These are phyloP conservation scores for Clarireedia sp. DNA, from an alignment of 2,329 filamentous ascomycete species.

Conservation along the genomic window DNA sequence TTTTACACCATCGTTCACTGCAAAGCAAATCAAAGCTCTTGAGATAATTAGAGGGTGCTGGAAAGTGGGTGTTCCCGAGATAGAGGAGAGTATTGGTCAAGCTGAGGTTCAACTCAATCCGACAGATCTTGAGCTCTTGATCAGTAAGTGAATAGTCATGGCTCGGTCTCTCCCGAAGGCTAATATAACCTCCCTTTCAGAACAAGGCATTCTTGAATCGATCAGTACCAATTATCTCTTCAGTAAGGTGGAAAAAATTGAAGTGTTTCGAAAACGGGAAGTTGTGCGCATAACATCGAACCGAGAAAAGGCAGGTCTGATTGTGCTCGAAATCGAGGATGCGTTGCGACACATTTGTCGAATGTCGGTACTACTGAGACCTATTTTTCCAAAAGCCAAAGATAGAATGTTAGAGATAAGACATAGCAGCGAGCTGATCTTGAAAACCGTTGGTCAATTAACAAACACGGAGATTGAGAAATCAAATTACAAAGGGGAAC, in stretches of 20 bases:
- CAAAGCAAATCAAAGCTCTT: slow-evolving; percentile 24
- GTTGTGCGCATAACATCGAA: slow-evolving; percentile 25
- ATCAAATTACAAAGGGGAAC: neutral
- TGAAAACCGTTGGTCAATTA: slow-evolving; percentile 19
- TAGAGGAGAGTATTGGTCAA: slow-evolving; percentile 25
- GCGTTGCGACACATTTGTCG: slow-evolving; percentile 17
- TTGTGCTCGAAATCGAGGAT: slow-evolving; percentile 20
- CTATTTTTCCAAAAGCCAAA: slow-evolving; percentile 13
- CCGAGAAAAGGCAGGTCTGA: slow-evolving; percentile 17
- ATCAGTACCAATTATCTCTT: slow-evolving; percentile 20
- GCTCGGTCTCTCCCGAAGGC: neutral
- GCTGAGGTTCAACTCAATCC: slow-evolving; percentile 24
- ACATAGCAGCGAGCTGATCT: slow-evolving; percentile 11
- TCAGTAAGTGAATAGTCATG: slow-evolving; percentile 17
- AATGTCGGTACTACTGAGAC: slow-evolving; percentile 13
- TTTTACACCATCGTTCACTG: slow-evolving; percentile 21
- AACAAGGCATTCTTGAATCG: slow-evolving; percentile 16
- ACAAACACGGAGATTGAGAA: slow-evolving; percentile 23
- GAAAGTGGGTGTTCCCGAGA: slow-evolving; percentile 24
- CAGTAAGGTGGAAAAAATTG: slow-evolving; percentile 21
- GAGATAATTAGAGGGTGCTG: slow-evolving; percentile 27
- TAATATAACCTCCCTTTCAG: slow-evolving; percentile 11
- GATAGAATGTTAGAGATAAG: slow-evolving; percentile 7
- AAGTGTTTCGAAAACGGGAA: slow-evolving; percentile 20
- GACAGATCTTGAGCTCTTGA: slow-evolving; percentile 23